Percentiles rank a stretch among this genome's conserved stretches.
phyloP scores from a whole-genome alignment of 352 stramenopile species.

The Phytophthora hybrid region DNA sequence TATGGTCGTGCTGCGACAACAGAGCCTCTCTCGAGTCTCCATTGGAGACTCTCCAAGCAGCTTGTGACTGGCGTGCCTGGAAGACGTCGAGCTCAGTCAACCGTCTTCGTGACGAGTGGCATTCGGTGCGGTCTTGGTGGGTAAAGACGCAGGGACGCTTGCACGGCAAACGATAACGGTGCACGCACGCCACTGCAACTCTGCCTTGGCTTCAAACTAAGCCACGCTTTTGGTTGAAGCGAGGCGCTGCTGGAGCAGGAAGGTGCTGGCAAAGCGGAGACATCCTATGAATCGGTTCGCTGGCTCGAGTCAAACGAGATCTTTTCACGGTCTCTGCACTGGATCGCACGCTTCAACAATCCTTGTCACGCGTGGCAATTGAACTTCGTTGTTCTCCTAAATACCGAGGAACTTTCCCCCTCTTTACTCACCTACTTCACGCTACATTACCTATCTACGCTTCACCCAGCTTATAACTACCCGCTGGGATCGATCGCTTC shows the following conservation, averaged over 20 bases:
- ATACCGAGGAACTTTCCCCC: background rate
- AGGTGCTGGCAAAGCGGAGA: constrained; percentile 14
- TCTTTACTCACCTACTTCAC: background rate
- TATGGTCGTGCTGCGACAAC: constrained; percentile 5
- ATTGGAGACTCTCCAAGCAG: no score
- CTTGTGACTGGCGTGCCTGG: constrained; percentile 29
- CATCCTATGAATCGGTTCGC: constrained; percentile 8
- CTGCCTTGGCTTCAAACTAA: constrained; percentile 2
- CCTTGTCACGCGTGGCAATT: constrained; percentile 1
- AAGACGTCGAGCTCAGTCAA: constrained; percentile 2
- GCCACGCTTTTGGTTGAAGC: constrained; percentile 15
- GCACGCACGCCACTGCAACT: constrained; percentile 27
- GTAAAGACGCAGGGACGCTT: constrained; percentile 18
- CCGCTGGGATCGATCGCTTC: background rate
- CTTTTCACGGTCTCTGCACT: constrained; percentile 26
- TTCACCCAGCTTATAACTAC: constrained; percentile 30
- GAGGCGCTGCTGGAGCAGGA: background rate
- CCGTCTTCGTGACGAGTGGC: constrained; percentile 23
- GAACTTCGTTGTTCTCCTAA: constrained; percentile 16
- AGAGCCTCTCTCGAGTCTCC: background rate
- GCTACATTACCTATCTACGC: constrained; percentile 2
- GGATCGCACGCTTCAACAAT: constrained; percentile 13
- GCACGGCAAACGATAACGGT: constrained; percentile 25
- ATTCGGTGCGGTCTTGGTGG: constrained; percentile 19
- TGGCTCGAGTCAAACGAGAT: constrained; percentile 11